Percentiles rank a stretch among this genome's conserved stretches.
phyloP scores from a whole-genome alignment of 192 early-diverging fungal genomes.

The Linderina pennispora region DNA sequence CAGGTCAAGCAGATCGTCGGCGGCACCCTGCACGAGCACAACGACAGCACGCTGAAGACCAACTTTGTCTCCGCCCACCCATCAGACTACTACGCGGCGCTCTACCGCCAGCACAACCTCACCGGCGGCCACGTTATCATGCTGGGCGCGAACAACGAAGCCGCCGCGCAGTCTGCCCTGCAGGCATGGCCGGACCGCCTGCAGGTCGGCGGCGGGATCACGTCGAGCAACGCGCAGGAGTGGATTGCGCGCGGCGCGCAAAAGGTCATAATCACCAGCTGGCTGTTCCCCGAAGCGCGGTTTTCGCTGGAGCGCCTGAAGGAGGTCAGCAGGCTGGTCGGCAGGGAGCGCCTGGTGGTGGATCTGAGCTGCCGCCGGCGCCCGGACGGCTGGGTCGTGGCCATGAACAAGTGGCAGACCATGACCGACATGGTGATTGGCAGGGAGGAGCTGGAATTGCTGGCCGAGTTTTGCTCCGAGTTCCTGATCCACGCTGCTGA shows the following conservation, averaged over 20 bases:
- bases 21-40: slow-evolving; percentile 70
- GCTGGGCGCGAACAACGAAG: slow-evolving; percentile 81
- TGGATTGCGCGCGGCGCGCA: slow-evolving; percentile 85
- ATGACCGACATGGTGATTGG: slow-evolving; percentile 82
- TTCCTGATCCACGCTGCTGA: slow-evolving; percentile 98
- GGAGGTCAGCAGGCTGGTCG: slow-evolving; percentile 36
- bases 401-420: slow-evolving; percentile 98
- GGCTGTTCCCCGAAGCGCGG: slow-evolving; percentile 77
- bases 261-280: slow-evolving; percentile 97
- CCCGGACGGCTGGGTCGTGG: slow-evolving; percentile 79
- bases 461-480: slow-evolving; percentile 70
- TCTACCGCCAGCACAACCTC: slow-evolving; percentile 70
- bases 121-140: slow-evolving; percentile 93
- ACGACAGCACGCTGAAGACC: slow-evolving; percentile 59
- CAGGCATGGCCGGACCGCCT: slow-evolving; percentile 78
- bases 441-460: slow-evolving; percentile 47
- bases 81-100: slow-evolving; percentile 71
- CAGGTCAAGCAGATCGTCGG: slow-evolving; percentile 99
- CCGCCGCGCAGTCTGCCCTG: slow-evolving; percentile 79
- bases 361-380: slow-evolving; percentile 66
- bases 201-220: slow-evolving; percentile 96
- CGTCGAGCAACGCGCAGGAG: slow-evolving; percentile 69
- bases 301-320: slow-evolving; percentile 65
- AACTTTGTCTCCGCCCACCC: slow-evolving; percentile 92
- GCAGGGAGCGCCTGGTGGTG: slow-evolving; percentile 57